These are phyloP conservation scores for Aureobasidium uvarum DNA, from an alignment of 2,329 filamentous ascomycete genomes.

Conservation along the genomic window DNA sequence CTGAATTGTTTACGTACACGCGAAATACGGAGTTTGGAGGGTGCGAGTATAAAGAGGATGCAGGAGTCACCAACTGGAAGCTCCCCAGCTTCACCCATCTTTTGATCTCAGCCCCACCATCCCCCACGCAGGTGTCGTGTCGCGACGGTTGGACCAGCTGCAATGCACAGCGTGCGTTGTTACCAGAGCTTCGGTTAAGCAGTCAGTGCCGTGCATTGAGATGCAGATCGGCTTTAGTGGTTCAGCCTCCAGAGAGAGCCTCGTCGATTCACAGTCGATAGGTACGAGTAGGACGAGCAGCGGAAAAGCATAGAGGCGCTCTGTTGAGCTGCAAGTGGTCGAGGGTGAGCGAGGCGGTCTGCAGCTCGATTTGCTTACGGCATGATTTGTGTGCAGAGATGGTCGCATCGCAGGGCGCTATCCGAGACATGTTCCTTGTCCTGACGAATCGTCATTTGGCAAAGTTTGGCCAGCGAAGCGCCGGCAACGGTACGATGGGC, in stretches of 20 bases:
- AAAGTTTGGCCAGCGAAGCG: conserved; percentile 18
- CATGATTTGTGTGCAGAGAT: neutral
- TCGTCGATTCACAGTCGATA: no score
- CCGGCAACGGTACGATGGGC: conserved; percentile 9
- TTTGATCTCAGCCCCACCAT: neutral
- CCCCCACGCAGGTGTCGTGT: neutral
- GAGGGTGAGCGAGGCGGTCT: conserved; percentile 4
- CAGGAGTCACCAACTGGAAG: neutral
- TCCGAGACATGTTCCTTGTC: neutral
- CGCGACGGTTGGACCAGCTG: neutral
- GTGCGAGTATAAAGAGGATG: conserved; percentile 1
- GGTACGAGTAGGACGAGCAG: conserved; percentile 2
- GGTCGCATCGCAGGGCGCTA: neutral
- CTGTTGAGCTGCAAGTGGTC: conserved; percentile 14
- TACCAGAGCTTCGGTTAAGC: conserved; percentile 23
- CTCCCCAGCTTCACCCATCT: conserved; percentile 1
- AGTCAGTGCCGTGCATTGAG: conserved; percentile 6
- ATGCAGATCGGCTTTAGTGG: neutral
- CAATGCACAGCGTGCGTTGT: conserved; percentile 20
- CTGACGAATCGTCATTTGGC: conserved; percentile 3
- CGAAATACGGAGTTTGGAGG: neutral
- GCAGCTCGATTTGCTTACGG: conserved; percentile 5
- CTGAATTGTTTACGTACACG: neutral
- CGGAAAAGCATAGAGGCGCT: neutral
- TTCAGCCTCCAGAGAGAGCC: neutral